phyloP scores from a whole-genome alignment of 208 protist genomes.

The Leishmania aethiopica region DNA sequence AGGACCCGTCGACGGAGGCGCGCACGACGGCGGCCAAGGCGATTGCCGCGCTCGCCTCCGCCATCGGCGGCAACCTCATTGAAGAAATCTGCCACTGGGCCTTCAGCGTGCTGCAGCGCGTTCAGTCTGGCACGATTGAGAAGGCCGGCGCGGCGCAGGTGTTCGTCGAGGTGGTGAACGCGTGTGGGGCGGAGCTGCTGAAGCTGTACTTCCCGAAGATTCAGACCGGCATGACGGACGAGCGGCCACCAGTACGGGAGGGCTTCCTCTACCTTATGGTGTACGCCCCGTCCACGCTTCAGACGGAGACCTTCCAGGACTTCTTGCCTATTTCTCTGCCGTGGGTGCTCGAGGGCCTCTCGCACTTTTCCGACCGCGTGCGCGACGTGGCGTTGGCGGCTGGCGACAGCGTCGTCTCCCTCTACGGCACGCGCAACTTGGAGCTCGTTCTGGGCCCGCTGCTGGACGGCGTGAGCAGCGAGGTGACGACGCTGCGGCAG shows the following conservation, averaged over 20 bases:
- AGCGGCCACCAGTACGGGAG: constrained; percentile 85
- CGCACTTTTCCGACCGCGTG: constrained; percentile 91
- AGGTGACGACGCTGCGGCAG: constrained; percentile 85
- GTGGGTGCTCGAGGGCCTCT: constrained; percentile 90
- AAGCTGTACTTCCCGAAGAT: constrained; percentile 69
- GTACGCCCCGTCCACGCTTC: constrained; percentile 87
- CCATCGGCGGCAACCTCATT: constrained; percentile 69
- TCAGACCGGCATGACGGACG: constrained; percentile 76
- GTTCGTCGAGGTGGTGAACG: constrained; percentile 86
- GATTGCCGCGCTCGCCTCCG: constrained; percentile 69
- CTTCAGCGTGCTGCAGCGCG: constrained; percentile 74
- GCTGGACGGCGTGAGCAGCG: constrained; percentile 76
- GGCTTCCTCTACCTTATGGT: constrained; percentile 94
- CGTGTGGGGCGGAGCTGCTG: constrained; percentile 68
- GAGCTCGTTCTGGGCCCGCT: constrained; percentile 83
- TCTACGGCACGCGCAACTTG: constrained; percentile 88
- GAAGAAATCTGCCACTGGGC: constrained; percentile 82
- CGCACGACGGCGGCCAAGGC: constrained; percentile 91
- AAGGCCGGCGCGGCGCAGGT: constrained; percentile 92
- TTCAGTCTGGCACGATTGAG: constrained; percentile 77
- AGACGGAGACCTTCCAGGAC: constrained; percentile 63
- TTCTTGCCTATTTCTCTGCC: constrained; percentile 85
- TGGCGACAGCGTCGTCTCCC: constrained; percentile 89
- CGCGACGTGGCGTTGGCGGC: constrained; percentile 86
- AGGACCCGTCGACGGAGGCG: constrained; percentile 85